Base-by-base conservation (phyloP, 768 basidiomycete species). In the Termitomyces heimii region DNA sequence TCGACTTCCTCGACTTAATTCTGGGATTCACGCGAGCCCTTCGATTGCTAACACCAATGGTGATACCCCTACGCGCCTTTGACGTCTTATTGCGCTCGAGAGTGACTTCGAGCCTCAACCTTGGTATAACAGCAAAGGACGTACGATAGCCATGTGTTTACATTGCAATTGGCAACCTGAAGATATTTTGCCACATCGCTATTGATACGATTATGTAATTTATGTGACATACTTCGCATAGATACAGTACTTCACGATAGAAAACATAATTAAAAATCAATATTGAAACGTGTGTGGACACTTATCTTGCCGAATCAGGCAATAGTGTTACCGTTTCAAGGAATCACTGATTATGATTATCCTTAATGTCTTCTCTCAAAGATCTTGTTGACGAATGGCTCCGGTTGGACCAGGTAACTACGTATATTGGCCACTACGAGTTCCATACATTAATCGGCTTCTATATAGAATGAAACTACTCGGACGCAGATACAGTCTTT, bases 1-100 rank as follows among this genome's bases (percentile, higher is more conserved):
- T 51, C 77, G 81, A 39, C 75, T 82, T 52, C 81, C 81, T 18
- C 75, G 75, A n/a, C 68, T 80, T 54, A 77, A 71, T 58, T 62
- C 69, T 32, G 58, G 62, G 35, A 56, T 66, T 42, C 54, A 60
- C 14, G 53, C 63, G 32, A 62, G 62, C 55, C 62, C 60, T 46
- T 59, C 60, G 13, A 60, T 63, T 28, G 54, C 61, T 49, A 70
- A 66, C 52, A 56, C 57, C 46, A 66, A 63, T 50, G 62, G 64
- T 40, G 66, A 66, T 56, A 68, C 67, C 56, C 67, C 67, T 29
- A 66, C 64, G 28, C 64, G 60, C 43, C 61, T 68, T 45, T 70
- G 58, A 59, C 24, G 55, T 13, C 24, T 31, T 40, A 48, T 39
- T 20, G 28, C 26, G 37, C 18, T 39, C 24, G 18, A n/a, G 26